phyloP scores from a whole-genome alignment of 1,284 basidiomycete genomes.

The Ganoderma boninense region DNA sequence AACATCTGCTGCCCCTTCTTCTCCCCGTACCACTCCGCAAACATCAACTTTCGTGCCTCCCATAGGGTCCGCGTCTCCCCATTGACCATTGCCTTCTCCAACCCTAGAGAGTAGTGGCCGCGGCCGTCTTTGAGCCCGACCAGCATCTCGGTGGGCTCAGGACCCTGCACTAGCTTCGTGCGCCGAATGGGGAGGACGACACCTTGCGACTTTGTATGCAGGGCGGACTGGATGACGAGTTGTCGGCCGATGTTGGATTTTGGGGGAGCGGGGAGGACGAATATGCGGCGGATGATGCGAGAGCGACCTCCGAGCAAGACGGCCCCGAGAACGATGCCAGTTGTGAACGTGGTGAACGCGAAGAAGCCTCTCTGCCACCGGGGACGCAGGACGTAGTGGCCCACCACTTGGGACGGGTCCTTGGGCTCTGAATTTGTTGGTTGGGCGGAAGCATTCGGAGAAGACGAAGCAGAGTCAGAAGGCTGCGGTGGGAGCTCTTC shows the following conservation, averaged over 20 bases:
- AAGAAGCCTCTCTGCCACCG: slow-evolving; percentile 47
- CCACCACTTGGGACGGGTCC: slow-evolving; percentile 12
- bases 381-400: slow-evolving; percentile 44
- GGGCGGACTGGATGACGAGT: slow-evolving; percentile 48
- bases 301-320: slow-evolving; percentile 45
- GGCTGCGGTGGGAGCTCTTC: slow-evolving; percentile 31
- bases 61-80: slow-evolving; percentile 39
- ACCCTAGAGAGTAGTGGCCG: slow-evolving; percentile 51
- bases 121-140: slow-evolving; percentile 46
- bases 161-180: slow-evolving; percentile 19
- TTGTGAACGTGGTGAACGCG: slow-evolving; percentile 40
- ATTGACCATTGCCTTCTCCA: slow-evolving; percentile 45
- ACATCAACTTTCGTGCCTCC: slow-evolving; percentile 35
- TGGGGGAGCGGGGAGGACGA: slow-evolving; percentile 23
- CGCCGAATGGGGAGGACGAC: slow-evolving; percentile 36
- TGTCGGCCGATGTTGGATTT: slow-evolving; percentile 6
- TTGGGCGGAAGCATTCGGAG: background rate
- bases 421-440: background rate
- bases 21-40: slow-evolving; percentile 35
- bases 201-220: slow-evolving; percentile 46
- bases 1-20: slow-evolving; percentile 25
- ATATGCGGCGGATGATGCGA: slow-evolving; percentile 47
- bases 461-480: background rate
- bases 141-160: slow-evolving; percentile 44
- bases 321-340: slow-evolving; percentile 45